These are phyloP conservation scores for Garcia nutans DNA, from an alignment of 345 rosid genomes.

Conservation along the genomic window DNA sequence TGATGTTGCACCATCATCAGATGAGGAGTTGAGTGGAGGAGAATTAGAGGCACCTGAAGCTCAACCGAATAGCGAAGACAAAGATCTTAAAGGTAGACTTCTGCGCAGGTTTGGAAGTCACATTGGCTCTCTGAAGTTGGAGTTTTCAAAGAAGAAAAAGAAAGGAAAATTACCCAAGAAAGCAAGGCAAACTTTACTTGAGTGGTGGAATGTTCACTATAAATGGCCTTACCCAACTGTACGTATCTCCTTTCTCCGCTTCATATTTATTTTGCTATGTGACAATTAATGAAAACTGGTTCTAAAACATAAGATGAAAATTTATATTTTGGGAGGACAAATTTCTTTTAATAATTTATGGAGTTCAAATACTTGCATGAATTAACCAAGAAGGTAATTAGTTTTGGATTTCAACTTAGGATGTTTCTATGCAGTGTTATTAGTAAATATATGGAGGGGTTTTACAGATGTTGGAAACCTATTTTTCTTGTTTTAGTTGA, in stretches of 20 bases:
- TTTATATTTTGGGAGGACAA: too few relatives aligned
- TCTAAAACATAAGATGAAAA: too few relatives aligned
- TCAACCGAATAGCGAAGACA: constrained; percentile 29
- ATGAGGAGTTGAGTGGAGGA: constrained; percentile 58
- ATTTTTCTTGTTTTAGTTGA: background rate
- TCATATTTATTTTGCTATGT: background rate
- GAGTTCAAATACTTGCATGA: too few relatives aligned
- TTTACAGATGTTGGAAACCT: background rate
- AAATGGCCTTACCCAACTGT: constrained; percentile 43
- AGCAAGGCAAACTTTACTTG: constrained; percentile 33
- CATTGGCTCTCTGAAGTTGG: constrained; percentile 28
- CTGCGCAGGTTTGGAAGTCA: constrained; percentile 33
- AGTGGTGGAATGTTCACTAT: constrained; percentile 36
- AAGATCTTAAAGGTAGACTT: constrained; percentile 31
- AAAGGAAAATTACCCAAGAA: constrained; percentile 37
- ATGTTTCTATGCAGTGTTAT: too few relatives aligned
- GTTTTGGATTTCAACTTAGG: too few relatives aligned
- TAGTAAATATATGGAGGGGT: background rate
- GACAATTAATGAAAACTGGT: background rate
- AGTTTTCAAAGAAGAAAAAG: constrained; percentile 38
- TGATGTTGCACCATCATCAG: constrained; percentile 60
- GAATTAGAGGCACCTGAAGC: constrained; percentile 25
- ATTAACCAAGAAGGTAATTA: too few relatives aligned
- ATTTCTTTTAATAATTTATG: too few relatives aligned
- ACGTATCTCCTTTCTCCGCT: constrained; percentile 12